Percentiles rank a stretch among this genome's conserved stretches.
Evolutionary conservation across 441 rosid genomes (phyloP).

Genomic region (Brassica hybrid): DNA sequence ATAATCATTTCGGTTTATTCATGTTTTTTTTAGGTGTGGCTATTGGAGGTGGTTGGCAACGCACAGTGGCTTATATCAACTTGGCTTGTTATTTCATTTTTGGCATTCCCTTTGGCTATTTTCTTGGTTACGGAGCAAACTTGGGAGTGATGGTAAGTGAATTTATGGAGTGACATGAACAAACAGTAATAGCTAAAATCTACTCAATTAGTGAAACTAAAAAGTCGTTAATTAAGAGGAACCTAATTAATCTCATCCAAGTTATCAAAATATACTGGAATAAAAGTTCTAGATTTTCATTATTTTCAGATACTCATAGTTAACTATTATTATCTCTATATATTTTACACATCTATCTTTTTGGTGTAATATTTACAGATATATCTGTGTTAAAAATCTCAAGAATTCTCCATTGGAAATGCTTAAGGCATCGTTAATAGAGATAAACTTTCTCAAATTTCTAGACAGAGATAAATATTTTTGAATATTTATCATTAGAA

Average conservation of each 20-base stretch:
- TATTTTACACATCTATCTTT: too few relatives aligned
- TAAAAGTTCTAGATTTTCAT: background rate
- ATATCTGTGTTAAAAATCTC: background rate
- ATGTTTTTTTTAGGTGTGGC: background rate
- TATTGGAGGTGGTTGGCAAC: background rate
- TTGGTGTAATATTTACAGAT: too few relatives aligned
- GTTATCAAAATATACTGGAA: background rate
- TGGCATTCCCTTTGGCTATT: background rate
- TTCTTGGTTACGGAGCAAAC: background rate
- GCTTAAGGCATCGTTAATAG: background rate
- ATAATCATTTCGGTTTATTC: background rate
- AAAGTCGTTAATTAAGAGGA: too few relatives aligned
- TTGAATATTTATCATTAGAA: too few relatives aligned
- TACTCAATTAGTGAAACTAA: background rate
- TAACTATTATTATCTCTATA: too few relatives aligned
- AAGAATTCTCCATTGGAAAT: background rate
- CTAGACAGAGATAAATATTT: too few relatives aligned
- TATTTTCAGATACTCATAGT: too few relatives aligned
- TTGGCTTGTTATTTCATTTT: background rate
- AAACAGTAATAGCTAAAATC: background rate
- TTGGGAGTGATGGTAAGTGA: conserved; percentile 2
- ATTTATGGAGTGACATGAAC: background rate
- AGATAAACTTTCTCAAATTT: too few relatives aligned
- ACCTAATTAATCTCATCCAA: background rate
- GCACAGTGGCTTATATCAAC: conserved; percentile 3